Evolutionary conservation across 2,329 filamentous ascomycete species (phyloP).

Genomic region (Ilyonectria sp.): DNA sequence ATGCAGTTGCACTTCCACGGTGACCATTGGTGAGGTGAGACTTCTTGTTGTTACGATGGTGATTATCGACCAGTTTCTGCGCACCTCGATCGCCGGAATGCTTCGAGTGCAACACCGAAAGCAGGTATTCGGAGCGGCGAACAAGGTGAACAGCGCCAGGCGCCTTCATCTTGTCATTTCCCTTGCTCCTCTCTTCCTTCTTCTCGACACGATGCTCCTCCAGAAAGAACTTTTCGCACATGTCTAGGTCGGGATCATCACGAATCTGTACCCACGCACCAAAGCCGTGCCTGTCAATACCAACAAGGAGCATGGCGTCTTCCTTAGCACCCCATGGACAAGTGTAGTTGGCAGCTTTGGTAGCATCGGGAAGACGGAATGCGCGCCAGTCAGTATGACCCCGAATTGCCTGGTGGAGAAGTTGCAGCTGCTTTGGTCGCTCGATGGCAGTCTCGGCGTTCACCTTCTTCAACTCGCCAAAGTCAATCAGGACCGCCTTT

Average conservation of each 20-base stretch:
- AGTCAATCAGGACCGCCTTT: conserved; percentile 97
- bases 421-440: conserved; percentile 88
- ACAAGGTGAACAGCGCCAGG: conserved; percentile 98
- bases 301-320: conserved; percentile 96
- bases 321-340: conserved; percentile 94
- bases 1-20: conserved; percentile 77
- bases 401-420: conserved; percentile 82
- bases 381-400: conserved; percentile 78
- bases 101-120: conserved; percentile 92
- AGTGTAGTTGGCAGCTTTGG: conserved; percentile 91
- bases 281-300: conserved; percentile 93
- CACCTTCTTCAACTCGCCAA: conserved; percentile 91
- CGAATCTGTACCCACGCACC: conserved; percentile 96
- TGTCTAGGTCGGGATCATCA: conserved; percentile 88
- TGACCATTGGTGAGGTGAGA: conserved; percentile 69
- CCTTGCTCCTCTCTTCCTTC: conserved; percentile 90
- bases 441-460: conserved; percentile 97
- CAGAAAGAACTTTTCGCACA: conserved; percentile 93
- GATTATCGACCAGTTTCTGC: conserved; percentile 88
- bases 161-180: conserved; percentile 85
- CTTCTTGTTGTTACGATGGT: conserved; percentile 96
- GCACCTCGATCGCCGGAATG: conserved; percentile 83
- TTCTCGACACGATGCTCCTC: conserved; percentile 99
- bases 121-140: conserved; percentile 91
- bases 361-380: conserved; percentile 92